Conservation (phyloP, 768 basidiomycete species). For the Termitomyces sp. region DNA sequence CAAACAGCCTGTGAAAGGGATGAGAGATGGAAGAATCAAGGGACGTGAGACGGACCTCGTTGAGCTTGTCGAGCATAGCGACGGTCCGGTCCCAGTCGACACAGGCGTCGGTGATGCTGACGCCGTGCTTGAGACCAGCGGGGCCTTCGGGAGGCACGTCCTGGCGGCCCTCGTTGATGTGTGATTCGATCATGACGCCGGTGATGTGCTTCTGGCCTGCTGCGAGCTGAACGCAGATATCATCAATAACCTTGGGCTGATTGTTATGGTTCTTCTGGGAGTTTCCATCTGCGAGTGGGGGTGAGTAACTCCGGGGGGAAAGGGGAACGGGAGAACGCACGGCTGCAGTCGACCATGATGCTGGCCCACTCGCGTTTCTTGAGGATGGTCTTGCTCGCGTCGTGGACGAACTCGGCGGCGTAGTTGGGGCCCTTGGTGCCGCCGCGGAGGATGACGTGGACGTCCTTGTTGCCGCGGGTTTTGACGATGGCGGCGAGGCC, state of each 20-base stretch:
- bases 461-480: constrained; percentile 78
- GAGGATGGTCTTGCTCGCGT: constrained; percentile 53
- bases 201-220: constrained; percentile 70
- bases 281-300: constrained; percentile 96
- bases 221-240: constrained; percentile 68
- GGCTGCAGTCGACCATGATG: constrained; percentile 86
- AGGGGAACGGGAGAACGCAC: constrained; percentile 30
- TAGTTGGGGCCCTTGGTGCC: constrained; percentile 91
- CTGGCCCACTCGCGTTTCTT: constrained; percentile 63
- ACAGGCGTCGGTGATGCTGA: constrained; percentile 91
- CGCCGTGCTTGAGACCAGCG: constrained; percentile 62
- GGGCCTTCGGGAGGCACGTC: constrained; percentile 77
- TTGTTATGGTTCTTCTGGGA: constrained; percentile 93
- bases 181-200: constrained; percentile 96
- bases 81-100: constrained; percentile 82
- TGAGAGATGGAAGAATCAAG: background rate
- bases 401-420: constrained; percentile 61
- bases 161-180: constrained; percentile 88
- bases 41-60: constrained; percentile 31
- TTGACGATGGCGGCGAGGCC: constrained; percentile 94
- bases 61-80: constrained; percentile 65
- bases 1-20: constrained; percentile 38
- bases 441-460: constrained; percentile 95
- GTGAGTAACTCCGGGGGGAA: background rate
- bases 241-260: constrained; percentile 74